Base-by-base conservation (phyloP, 495 filamentous ascomycete species). In the Aspergillus mulundensis region DNA sequence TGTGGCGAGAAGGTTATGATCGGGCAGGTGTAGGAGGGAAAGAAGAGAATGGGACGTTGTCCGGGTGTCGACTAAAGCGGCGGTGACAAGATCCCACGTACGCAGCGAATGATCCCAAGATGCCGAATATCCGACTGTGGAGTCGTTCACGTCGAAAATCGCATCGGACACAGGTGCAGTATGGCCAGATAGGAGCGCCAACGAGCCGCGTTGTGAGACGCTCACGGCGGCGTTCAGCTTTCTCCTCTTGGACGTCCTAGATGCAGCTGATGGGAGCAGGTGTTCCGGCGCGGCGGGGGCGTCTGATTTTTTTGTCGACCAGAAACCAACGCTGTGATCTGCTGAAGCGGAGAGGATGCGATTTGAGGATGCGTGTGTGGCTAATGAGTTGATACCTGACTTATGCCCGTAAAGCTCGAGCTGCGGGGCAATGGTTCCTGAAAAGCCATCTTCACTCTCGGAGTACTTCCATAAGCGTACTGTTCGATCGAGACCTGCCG, bases 401-500 rank as follows among this genome's bases (percentile, higher is more conserved):
- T 79, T 88, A 76, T 98, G 94, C 24, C 90, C 91, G 70, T 94
- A 91, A 23, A 97, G 79, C 63, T 96, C 91, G 34, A 97, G 74
- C 18, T 85, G 78, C 0, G 91, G 89, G 39, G 84, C 84, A 46
- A 96, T 74, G 3, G 82, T 80, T 57, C 81, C 85, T 7, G 77
- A 69, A 23, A 82, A 78, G 7, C 73, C 75, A 63, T 83, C 83
- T 30, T 82, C 79, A 36, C 74, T 68, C 58, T 91, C 87, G 12
- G 78, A 69, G 71, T 95, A 95, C 58, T 89, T 89, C 91, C 93
- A 98, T 65, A 96, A 67, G 28, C 90, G 83, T 41, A 97, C 80
- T 0, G 86, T 88, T 36, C 88, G 81, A 71, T 97, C 94, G 54
- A 94, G 76, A 24, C 90, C 84, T 0, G 88, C 81, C 0, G 94